These are phyloP conservation scores for Kazachstania bromeliacearum DNA, from an alignment of 805 yeast species.

Conservation along the genomic window DNA sequence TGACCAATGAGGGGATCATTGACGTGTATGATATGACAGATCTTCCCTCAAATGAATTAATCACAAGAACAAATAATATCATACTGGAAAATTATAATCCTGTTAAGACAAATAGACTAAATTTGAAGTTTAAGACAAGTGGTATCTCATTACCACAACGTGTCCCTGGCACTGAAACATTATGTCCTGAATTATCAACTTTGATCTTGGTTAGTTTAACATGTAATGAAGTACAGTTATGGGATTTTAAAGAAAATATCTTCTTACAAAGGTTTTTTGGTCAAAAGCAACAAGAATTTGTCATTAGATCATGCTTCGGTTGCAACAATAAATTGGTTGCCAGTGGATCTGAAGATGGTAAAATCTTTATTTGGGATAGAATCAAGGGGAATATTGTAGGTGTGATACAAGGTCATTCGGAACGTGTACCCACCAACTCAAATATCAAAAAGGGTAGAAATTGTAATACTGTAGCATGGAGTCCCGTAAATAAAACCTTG, in stretches of 20 bases:
- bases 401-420: conserved; percentile 23
- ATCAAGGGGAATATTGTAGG: conserved; percentile 56
- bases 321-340: conserved; percentile 57
- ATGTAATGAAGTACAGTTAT: conserved; percentile 69
- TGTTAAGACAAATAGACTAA: conserved; percentile 36
- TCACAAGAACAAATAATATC: conserved; percentile 2
- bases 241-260: conserved; percentile 58
- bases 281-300: conserved; percentile 57
- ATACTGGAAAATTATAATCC: conserved; percentile 14
- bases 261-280: conserved; percentile 61
- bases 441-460: conserved; percentile 21
- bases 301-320: conserved; percentile 72
- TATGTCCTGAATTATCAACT: conserved; percentile 6
- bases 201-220: conserved; percentile 53
- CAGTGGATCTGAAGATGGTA: conserved; percentile 81
- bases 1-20: conserved; percentile 53
- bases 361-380: conserved; percentile 69
- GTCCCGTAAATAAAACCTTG: conserved; percentile 35
- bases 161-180: not conserved
- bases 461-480: conserved; percentile 78
- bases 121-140: conserved; percentile 50
- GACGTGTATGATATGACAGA: conserved; percentile 46
- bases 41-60: conserved; percentile 16
- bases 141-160: conserved; percentile 46
- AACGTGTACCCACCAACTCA: conserved; percentile 10